phyloP scores from a whole-genome alignment of 768 basidiomycete genomes.

The Podaxis rugospora region DNA sequence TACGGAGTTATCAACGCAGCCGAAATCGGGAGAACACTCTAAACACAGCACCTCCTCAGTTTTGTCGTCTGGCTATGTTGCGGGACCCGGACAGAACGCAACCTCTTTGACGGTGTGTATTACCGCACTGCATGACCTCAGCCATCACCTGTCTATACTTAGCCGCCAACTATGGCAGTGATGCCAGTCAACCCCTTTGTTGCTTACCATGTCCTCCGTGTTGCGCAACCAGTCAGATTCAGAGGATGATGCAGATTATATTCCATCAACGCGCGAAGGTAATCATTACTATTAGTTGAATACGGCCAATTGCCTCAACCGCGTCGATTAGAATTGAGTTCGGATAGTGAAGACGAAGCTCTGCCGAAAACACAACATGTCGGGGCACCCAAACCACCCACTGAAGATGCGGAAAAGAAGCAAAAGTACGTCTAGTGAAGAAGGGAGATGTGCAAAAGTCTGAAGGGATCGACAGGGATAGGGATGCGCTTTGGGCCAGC shows the following conservation, averaged over 20 bases:
- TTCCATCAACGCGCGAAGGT: constrained; percentile 48
- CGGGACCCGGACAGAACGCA: not conserved
- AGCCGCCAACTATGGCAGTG: not conserved
- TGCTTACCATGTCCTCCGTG: not conserved
- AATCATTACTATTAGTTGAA: not conserved
- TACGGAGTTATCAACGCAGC: too few relatives aligned
- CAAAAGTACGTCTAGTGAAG: constrained; percentile 33
- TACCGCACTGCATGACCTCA: not conserved
- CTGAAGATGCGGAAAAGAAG: constrained; percentile 34
- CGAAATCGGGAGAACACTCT: too few relatives aligned
- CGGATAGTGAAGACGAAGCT: constrained; percentile 14
- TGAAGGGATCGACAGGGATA: constrained; percentile 35
- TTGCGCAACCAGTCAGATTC: constrained; percentile 42
- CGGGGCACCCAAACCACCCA: not conserved
- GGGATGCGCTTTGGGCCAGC: constrained; percentile 59
- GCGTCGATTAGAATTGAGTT: constrained; percentile 5
- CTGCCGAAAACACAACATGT: not conserved
- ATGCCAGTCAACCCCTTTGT: not conserved
- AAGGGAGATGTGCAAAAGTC: not conserved
- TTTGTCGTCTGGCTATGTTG: not conserved
- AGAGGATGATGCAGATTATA: constrained; percentile 69
- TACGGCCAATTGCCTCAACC: not conserved
- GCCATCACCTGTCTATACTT: not conserved
- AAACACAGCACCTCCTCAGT: too few relatives aligned
- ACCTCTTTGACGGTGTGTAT: not conserved